These are phyloP conservation scores for Trichosanthes truncata DNA, from an alignment of 306 rosid genomes.

Conservation along the genomic window DNA sequence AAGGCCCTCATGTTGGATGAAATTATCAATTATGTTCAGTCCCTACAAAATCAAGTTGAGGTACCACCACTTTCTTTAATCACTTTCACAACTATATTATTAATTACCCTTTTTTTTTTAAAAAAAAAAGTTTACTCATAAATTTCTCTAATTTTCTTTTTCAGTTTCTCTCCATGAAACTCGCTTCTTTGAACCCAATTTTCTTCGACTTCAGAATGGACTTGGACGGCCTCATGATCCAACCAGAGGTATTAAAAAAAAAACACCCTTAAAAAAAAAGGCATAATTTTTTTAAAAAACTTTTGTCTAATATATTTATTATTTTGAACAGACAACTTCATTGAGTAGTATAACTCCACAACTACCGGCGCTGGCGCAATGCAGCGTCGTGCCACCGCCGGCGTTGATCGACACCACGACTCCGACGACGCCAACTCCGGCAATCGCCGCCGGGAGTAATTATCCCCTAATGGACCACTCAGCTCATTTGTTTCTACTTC, in stretches of 20 bases:
- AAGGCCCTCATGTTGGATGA: slow-evolving; percentile 98
- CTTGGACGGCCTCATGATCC: slow-evolving; percentile 35
- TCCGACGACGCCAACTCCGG: not conserved
- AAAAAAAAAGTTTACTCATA: not conserved
- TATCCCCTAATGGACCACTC: not conserved
- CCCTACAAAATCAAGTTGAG: slow-evolving; percentile 98
- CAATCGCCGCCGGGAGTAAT: not conserved
- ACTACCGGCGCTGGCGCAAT: not conserved
- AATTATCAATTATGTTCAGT: slow-evolving; percentile 97
- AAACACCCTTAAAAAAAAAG: not conserved
- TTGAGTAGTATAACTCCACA: slow-evolving; percentile 5
- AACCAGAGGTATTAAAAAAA: slow-evolving; percentile 45
- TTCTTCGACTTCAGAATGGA: slow-evolving; percentile 60
- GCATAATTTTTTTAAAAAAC: not conserved
- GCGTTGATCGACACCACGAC: not conserved
- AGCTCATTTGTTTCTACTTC: not conserved
- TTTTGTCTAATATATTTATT: not conserved
- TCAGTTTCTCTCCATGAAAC: slow-evolving; percentile 92
- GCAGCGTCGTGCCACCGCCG: not conserved
- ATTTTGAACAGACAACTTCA: not conserved
- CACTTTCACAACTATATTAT: not conserved
- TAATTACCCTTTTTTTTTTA: not conserved
- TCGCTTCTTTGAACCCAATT: slow-evolving; percentile 66
- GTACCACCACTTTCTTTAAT: slow-evolving; percentile 20
- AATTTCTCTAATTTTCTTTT: not conserved